Evolutionary conservation across 2,329 filamentous ascomycete genomes (phyloP), one percentile per base, ranked within the genome.

Genomic region (Fragosphaeria purpurea): DNA sequence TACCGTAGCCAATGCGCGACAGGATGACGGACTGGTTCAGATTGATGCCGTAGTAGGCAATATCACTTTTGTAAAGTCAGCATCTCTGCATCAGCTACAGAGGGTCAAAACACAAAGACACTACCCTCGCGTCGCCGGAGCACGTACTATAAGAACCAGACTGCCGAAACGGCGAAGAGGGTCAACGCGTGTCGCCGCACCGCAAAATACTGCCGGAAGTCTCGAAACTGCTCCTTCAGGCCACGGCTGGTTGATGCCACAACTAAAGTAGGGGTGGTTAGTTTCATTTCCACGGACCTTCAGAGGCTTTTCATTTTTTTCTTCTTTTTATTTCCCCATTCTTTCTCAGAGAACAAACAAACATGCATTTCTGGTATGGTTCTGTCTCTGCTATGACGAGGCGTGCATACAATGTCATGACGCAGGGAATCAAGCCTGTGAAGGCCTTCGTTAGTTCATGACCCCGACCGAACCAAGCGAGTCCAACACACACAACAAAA

Each of bases 11-110:
- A 58, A 84, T 83, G 3, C 75, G 72, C 10, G 64, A 63, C 22
- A 84, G 70, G 47, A 84, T 78, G 54, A 77, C 74, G 10, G 74
- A 71, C 59, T 79, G 81, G 62, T 83, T 83, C 41, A 84, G 68
- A 50, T 77, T 73, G 11, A 84, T 70, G 41, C 73, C 73, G 53
- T 76, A 76, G 59, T 69, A 74, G 1, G 71, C 71, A 55, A 62
- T 41, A 59, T 83, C 80, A 42, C 35, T 37, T 37, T 37, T 7
- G 7, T 31, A 8, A n/a, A 42, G 41, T n/a, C 41, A 42, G 12
- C 8, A 13, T 3, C 8, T 7, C 41, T 13, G 22, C n/a, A 31
- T 42, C 41, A 42, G 30, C n/a, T n/a, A 13, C 12, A n/a, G 8
- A 13, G 8, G 41, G 41, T 42, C 35, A 50, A 22, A 22, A 22